These are phyloP conservation scores for Pseudogymnoascus sp. DNA, from an alignment of 2,329 filamentous ascomycete genomes.

Conservation along the genomic window DNA sequence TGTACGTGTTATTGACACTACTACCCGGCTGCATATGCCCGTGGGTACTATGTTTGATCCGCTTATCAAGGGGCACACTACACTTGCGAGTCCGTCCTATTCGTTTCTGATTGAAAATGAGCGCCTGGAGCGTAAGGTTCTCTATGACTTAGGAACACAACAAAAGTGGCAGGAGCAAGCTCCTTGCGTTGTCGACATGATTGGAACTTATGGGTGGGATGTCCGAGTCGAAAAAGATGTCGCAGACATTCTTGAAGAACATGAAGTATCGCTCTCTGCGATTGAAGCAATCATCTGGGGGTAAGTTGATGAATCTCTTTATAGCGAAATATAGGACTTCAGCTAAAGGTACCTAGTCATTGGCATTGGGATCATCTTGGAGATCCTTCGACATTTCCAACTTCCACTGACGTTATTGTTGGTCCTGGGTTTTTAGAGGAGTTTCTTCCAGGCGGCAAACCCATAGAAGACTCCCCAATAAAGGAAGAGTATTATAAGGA, in stretches of 20 bases:
- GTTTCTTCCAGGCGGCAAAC: conserved; percentile 39
- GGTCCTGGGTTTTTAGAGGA: conserved; percentile 40
- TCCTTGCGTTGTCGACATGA: conserved; percentile 14
- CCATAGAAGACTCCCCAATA: conserved; percentile 33
- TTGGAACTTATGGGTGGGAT: conserved; percentile 7
- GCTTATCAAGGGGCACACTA: neutral
- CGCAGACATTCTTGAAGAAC: conserved; percentile 18
- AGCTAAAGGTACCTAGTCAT: conserved; percentile 21
- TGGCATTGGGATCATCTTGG: conserved; percentile 38
- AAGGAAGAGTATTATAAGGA: conserved; percentile 35
- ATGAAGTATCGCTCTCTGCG: conserved; percentile 16
- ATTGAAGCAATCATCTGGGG: conserved; percentile 9
- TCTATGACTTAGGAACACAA: conserved; percentile 25
- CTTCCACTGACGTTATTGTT: conserved; percentile 37
- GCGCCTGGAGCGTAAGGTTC: conserved; percentile 18
- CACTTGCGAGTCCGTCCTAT: conserved; percentile 13
- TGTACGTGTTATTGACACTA: neutral
- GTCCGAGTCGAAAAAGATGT: conserved; percentile 21
- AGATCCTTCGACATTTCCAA: conserved; percentile 37
- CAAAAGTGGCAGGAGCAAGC: conserved; percentile 24
- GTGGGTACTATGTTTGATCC: neutral
- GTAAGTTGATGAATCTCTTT: conserved; percentile 1
- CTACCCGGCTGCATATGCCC: neutral
- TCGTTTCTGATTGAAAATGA: conserved; percentile 24
- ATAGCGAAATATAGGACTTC: neutral